phyloP scores from a whole-genome alignment of 768 basidiomycete species.

The Lyophyllum atratum region DNA sequence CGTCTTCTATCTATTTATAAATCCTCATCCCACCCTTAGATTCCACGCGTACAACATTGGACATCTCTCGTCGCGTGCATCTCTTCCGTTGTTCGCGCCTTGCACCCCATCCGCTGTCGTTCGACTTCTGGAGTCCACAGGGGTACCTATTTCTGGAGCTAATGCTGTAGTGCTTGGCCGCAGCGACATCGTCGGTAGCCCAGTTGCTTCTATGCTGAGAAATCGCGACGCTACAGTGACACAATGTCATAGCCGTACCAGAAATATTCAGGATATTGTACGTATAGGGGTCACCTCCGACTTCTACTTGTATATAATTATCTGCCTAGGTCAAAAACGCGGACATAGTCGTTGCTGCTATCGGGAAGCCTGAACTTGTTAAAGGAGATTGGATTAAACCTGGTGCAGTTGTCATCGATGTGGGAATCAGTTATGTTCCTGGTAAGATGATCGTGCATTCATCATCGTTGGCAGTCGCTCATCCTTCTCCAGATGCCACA shows the following conservation, averaged over 20 bases:
- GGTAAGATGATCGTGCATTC: constrained; percentile 44
- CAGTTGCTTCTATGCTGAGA: constrained; percentile 88
- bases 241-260: constrained; percentile 93
- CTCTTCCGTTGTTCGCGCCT: constrained; percentile 86
- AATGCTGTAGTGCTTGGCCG: constrained; percentile 93
- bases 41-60: constrained; percentile 99
- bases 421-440: constrained; percentile 95
- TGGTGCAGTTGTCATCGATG: constrained; percentile 94
- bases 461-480: constrained; percentile 1
- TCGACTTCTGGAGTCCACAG: constrained; percentile 86
- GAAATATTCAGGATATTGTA: constrained; percentile 78
- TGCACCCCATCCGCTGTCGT: constrained; percentile 96
- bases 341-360: constrained; percentile 96
- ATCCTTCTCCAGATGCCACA: constrained; percentile 57
- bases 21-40: constrained; percentile 39
- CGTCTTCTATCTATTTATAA: constrained; percentile 4
- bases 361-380: constrained; percentile 88
- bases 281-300: constrained; percentile 25
- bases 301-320: not conserved
- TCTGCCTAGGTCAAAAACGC: constrained; percentile 70
- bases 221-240: constrained; percentile 95
- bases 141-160: constrained; percentile 72
- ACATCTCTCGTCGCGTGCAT: constrained; percentile 87
- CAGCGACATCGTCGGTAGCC: constrained; percentile 97
- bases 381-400: constrained; percentile 95